These are phyloP conservation scores for Epichloe festucae DNA, from an alignment of 2,329 filamentous ascomycete genomes.

Conservation along the genomic window DNA sequence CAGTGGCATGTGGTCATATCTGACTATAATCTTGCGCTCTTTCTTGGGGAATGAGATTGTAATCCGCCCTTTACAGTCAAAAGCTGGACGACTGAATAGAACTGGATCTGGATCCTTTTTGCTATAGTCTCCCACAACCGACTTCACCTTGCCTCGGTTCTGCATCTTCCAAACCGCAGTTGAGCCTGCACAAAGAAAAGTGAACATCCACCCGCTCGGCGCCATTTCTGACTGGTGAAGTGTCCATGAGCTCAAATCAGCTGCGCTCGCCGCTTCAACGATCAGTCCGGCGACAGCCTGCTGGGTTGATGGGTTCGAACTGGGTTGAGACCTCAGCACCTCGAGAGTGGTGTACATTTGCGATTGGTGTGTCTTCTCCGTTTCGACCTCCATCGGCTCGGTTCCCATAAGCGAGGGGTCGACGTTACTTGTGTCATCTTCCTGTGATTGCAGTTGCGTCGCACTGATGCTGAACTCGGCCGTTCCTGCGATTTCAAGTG, in stretches of 20 bases:
- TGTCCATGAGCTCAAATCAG: conserved; percentile 37
- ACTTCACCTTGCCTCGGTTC: conserved; percentile 27
- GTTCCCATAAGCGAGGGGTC: conserved; percentile 22
- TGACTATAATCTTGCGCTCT: conserved; percentile 34
- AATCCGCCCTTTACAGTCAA: conserved; percentile 42
- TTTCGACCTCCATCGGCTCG: conserved; percentile 8
- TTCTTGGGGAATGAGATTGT: conserved; percentile 36
- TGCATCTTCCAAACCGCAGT: conserved; percentile 36
- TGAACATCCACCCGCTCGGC: conserved; percentile 39
- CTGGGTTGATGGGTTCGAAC: conserved; percentile 35
- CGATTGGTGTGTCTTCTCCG: conserved; percentile 12
- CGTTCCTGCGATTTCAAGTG: conserved; percentile 32
- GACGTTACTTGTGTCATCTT: conserved; percentile 16
- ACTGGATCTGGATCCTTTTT: conserved; percentile 32
- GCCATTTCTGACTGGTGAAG: conserved; percentile 30
- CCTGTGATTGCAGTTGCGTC: conserved; percentile 23
- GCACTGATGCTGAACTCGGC: conserved; percentile 29
- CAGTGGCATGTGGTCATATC: conserved; percentile 43
- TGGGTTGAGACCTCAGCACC: conserved; percentile 33
- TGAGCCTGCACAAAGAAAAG: conserved; percentile 41
- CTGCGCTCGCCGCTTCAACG: conserved; percentile 25
- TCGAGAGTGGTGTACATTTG: conserved; percentile 32
- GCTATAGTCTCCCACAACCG: conserved; percentile 36
- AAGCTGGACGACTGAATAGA: conserved; percentile 38
- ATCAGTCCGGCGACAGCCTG: conserved; percentile 36